Base-by-base conservation (phyloP, 2,329 filamentous ascomycete genomes). In the Claviceps pusilla region DNA sequence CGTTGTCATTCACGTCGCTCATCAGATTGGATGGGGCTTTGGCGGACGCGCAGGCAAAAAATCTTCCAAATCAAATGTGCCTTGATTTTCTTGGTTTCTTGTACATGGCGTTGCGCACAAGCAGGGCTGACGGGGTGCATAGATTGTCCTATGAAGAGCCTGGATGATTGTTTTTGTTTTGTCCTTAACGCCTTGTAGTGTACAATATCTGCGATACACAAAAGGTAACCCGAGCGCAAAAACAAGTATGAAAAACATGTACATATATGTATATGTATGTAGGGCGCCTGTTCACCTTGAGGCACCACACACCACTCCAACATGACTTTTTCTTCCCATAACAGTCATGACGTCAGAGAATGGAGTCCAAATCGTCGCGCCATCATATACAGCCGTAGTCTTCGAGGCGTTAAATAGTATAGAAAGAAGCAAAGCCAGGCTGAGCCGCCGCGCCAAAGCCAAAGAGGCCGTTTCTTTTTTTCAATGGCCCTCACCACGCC, bases 1-100 rank as follows among this genome's bases (percentile, higher is more conserved):
- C 0, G 65, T 72, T 0, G 59, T 69, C 7, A 71, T 79, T 29
- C 66, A 71, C 42, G 61, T 76, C 54, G 73, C 77, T 0, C 71
- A 73, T 55, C 78, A 81, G 65, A 79, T 80, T 55, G 68, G 71
- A 28, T 80, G 78, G 77, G 75, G 73, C 0, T 80, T 79, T 58
- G 70, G 68, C 0, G 75, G 58, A 16, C 54, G 58, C 31, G 48
- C 48, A 39, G 12, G 19, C 12, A 54, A 51, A 35, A 51, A 47
- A 16, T 31, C 24, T 16, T 7, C 33, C 2, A 54, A 51, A n/a
- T 28, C 2, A 5, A 51, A 48, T 14, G 28, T 33, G 10, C 50
- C 42, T 24, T 47, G 28, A 41, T 10, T 24, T 24, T 24, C 24
- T 24, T 24, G 24, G 24, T 24, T 24, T 19, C 4, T 43, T n/a